Evolutionary conservation across 208 protist species (phyloP), one percentile per base, ranked within the genome.

Genomic region (Spongospora subterranea): DNA sequence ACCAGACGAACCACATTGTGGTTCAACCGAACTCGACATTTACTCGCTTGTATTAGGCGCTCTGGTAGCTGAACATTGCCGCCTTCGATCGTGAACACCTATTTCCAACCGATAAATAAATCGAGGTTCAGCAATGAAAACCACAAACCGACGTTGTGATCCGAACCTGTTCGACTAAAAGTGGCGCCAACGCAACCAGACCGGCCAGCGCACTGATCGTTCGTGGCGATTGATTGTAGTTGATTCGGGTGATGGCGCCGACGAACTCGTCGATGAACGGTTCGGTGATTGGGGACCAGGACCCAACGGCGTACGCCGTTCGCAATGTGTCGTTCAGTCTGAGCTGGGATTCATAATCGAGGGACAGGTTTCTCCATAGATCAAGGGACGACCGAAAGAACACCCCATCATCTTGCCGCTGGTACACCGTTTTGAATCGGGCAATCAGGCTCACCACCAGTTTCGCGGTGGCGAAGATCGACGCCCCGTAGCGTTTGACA

Each of bases 201-300:
- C 71, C 71, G n/a, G n/a, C 71, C 71, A 82, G 71, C 13, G 71
- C 6, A 82, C n/a, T 6, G 17, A 82, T 82, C 6, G 71, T 82
- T 20, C 13, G 6, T 6, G 71, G 71, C 71, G 71, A 35, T n/a
- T 82, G 71, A 43, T 39, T 6, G n/a, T 82, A 82, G 40, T 82
- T 82, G 71, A 82, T 82, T 40, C n/a, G 71, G 17, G 71, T 82
- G 71, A 82, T 43, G 35, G 71, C 6, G 13, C 17, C 6, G 13
- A 82, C 17, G n/a, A 82, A 82, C 35, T 82, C 71, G n/a, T 82
- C 71, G 71, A 82, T 43, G n/a, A 82, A 82, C n/a, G 17, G 17
- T 40, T 6, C 6, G 13, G 71, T 40, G 13, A 82, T 82, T 20
- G n/a, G n/a, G 17, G 71, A 13, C 6, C 35, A 82, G 13, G 13